Evolutionary conservation across 805 yeast genomes (phyloP), one percentile per base, ranked within the genome.

Genomic region (Clavispora carvajalis): DNA sequence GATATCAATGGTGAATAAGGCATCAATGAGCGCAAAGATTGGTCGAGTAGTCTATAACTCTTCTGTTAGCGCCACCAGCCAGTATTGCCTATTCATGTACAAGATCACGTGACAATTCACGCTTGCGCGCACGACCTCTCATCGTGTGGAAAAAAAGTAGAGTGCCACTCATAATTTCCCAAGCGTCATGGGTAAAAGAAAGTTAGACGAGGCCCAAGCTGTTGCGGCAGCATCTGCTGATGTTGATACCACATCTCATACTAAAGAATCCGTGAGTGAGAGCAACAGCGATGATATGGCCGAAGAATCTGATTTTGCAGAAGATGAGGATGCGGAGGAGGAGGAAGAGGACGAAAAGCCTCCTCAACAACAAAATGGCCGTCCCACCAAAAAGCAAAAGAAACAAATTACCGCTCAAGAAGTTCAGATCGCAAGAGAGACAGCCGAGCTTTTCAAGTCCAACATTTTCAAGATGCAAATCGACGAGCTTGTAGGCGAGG

Each of bases 391-490:
- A 47, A 65, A 62, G 40, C 69, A 62, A 30, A 57, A 52, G 34
- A 58, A 60, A 37, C 68, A 69, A 48, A 53, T 79, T 18, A 67
- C 85, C 0, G 80, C 93, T 0, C 90, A 87, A 51, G 96, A 93
- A 43, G 80, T 91, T 34, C 96, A 91, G 53, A 75, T 85, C 2
- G 96, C 96, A 0, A 76, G 95, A 53, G 97, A 90, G 60, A 86
- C 97, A 1, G 93, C 95, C 1, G 97, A 90, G 60, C 67, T 91
- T 34, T 93, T 90, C 78, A 88, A 90, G 57, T 88, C 96, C 7
- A 93, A 90, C 62, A 89, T 93, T 40, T 91, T 93, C 79, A 93
- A 93, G 61, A 65, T 93, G 43, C 96, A 93, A 66, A 89, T 93
- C 45, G 98, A 90, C 63, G 98, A 90, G 58, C 69, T 93, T 30